Conservation (phyloP, 495 filamentous ascomycete species). For the Penicillium taxi region DNA sequence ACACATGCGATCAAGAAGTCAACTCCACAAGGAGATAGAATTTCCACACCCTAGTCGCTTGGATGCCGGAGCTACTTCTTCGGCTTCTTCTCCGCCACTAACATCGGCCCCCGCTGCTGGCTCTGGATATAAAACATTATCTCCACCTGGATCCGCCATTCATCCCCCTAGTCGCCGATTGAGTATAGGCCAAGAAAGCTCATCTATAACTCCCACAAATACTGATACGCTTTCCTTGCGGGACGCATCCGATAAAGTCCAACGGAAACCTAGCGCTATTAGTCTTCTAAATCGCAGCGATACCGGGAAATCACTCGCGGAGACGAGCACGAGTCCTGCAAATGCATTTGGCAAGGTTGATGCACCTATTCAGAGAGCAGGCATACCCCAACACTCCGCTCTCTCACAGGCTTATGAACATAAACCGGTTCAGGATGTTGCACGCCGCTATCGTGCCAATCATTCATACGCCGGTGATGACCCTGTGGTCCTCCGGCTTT, state of each 20-base stretch:
- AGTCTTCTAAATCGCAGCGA: conserved; percentile 74
- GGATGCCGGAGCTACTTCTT: conserved; percentile 20
- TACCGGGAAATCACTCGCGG: conserved; percentile 68
- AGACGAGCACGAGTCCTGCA: conserved; percentile 73
- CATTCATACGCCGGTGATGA: conserved; percentile 86
- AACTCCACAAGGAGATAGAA: conserved; percentile 40
- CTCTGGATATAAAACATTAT: conserved; percentile 32
- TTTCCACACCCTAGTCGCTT: conserved; percentile 10
- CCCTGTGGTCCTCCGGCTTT: conserved; percentile 73
- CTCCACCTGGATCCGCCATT: conserved; percentile 30
- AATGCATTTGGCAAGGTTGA: conserved; percentile 84
- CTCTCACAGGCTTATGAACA: conserved; percentile 28
- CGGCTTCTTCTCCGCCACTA: conserved; percentile 29
- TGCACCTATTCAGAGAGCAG: conserved; percentile 46
- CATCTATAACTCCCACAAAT: conserved; percentile 30
- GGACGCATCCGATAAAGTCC: conserved; percentile 24
- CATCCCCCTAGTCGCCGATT: conserved; percentile 22
- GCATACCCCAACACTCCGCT: conserved; percentile 19
- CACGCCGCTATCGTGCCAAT: conserved; percentile 34
- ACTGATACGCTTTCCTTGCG: conserved; percentile 26
- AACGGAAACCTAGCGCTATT: conserved; percentile 71
- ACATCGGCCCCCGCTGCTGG: conserved; percentile 35
- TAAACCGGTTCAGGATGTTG: conserved; percentile 13
- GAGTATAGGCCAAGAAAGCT: conserved; percentile 29
- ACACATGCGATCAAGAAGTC: conserved; percentile 40